Conservation (phyloP, 306 rosid species). For the Psophocarpus tetragonolobus region DNA sequence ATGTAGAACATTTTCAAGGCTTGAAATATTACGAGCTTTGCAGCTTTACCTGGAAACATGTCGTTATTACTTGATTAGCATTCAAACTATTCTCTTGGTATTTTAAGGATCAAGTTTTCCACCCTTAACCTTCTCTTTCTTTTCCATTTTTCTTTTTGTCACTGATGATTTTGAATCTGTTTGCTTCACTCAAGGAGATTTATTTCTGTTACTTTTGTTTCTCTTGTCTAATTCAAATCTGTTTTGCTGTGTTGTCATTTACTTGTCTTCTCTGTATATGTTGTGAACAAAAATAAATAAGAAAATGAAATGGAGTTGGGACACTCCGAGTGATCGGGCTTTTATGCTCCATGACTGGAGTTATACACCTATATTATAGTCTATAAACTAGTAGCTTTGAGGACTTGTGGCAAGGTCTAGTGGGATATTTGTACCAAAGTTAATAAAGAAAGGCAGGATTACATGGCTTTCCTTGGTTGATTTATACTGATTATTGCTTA, state of each 20-base stretch:
- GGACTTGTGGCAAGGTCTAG: background rate
- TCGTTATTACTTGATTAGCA: background rate
- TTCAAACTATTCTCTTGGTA: background rate
- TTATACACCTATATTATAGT: background rate
- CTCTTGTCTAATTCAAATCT: background rate
- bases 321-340: conserved; percentile 6
- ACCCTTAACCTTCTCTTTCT: background rate
- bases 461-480: conserved; percentile 13
- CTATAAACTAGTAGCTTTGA: conserved; percentile 2
- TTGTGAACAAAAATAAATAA: background rate
- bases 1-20: background rate
- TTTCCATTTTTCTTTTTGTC: background rate
- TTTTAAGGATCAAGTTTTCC: background rate
- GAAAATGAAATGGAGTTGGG: background rate
- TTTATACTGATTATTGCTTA: conserved; percentile 10
- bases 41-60: background rate
- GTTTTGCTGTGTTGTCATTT: background rate
- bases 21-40: background rate
- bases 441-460: background rate
- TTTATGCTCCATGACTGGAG: background rate
- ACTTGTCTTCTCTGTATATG: background rate
- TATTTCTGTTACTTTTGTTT: background rate
- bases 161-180: background rate
- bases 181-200: background rate
- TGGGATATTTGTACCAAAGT: background rate